These are phyloP conservation scores for Pleomassaria siparia DNA, from an alignment of 2,329 filamentous ascomycete genomes.

Conservation along the genomic window DNA sequence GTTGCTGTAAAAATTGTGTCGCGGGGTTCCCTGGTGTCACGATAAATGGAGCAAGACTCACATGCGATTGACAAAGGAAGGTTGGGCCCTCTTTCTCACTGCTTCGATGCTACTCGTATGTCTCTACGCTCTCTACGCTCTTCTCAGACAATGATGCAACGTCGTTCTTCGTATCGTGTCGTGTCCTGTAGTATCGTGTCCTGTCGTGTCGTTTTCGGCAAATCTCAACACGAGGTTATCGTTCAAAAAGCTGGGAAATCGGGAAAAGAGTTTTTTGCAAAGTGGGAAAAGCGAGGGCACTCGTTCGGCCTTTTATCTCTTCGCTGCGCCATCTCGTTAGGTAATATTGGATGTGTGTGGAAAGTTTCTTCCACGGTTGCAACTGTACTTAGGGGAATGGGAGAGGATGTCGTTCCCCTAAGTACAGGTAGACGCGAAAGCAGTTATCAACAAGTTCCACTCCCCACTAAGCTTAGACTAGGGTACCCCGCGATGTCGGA, in stretches of 20 bases:
- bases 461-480: slow-evolving; percentile 25
- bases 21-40: neutral
- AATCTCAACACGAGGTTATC: slow-evolving; percentile 8
- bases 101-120: neutral
- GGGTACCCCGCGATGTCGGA: slow-evolving; percentile 1
- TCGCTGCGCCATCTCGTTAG: slow-evolving; percentile 33
- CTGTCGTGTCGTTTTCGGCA: no score
- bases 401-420: slow-evolving; percentile 28
- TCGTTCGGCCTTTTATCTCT: slow-evolving; percentile 29
- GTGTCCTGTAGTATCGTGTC: no score
- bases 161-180: no score
- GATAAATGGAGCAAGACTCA: neutral
- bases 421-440: slow-evolving; percentile 30
- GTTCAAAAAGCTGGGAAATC: slow-evolving; percentile 5
- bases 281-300: slow-evolving; percentile 1
- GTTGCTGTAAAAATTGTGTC: neutral
- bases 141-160: slow-evolving; percentile 3
- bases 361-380: slow-evolving; percentile 29
- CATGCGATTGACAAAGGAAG: neutral
- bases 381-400: slow-evolving; percentile 38
- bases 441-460: slow-evolving; percentile 16
- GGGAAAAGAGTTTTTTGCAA: neutral
- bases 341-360: slow-evolving; percentile 32
- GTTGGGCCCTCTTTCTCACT: neutral
- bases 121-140: neutral